Evolutionary conservation across 192 early-diverging fungal genomes (phyloP).

Genomic region (Mortierella hygrophila): DNA sequence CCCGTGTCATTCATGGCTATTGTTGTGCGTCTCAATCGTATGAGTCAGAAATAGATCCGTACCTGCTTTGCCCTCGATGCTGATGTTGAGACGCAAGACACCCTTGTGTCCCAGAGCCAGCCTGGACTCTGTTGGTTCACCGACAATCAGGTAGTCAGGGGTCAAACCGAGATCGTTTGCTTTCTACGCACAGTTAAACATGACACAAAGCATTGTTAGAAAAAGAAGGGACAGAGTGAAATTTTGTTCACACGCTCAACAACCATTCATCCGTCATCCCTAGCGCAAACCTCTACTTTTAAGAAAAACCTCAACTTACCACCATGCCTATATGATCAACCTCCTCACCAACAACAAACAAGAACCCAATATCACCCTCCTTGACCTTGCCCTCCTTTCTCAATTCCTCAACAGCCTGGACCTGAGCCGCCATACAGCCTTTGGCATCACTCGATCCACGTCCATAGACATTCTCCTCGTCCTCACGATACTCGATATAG

Average conservation of each 20-base stretch:
- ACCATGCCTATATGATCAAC: conserved; percentile 66
- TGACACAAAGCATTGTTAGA: background rate
- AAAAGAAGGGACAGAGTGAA: background rate
- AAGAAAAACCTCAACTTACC: conserved; percentile 17
- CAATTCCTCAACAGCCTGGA: conserved; percentile 60
- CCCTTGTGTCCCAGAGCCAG: conserved; percentile 68
- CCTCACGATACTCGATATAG: conserved; percentile 56
- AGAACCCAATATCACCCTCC: conserved; percentile 63
- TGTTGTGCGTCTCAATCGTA: background rate
- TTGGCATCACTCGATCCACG: conserved; percentile 64
- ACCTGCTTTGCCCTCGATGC: conserved; percentile 53
- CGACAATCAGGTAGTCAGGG: conserved; percentile 59
- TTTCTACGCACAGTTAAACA: conserved; percentile 15
- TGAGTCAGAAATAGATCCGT: background rate
- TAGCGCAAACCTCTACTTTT: background rate
- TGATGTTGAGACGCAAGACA: conserved; percentile 54
- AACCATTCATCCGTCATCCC: too few relatives aligned
- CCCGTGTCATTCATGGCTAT: background rate
- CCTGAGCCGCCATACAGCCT: conserved; percentile 61
- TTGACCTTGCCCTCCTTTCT: conserved; percentile 59
- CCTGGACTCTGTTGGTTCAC: conserved; percentile 65
- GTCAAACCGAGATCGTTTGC: conserved; percentile 59
- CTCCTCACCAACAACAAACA: conserved; percentile 67
- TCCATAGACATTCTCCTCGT: conserved; percentile 60
- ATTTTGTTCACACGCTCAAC: background rate